Percentiles rank a stretch among this genome's conserved stretches.
These are phyloP conservation scores for Cajanus cajan DNA, from an alignment of 306 rosid species.

Conservation along the genomic window DNA sequence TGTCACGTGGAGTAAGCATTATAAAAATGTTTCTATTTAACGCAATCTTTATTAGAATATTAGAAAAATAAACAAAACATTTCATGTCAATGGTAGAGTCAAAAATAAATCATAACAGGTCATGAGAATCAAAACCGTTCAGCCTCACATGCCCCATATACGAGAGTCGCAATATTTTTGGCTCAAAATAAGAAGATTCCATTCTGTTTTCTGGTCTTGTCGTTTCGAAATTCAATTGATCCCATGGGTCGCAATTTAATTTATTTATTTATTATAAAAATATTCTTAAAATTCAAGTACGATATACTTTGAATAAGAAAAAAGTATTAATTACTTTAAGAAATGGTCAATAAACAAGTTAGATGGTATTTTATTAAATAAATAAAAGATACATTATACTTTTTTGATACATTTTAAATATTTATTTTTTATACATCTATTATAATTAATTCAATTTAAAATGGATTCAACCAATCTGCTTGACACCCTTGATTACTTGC, in stretches of 20 bases:
- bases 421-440: no score
- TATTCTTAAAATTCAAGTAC: no score
- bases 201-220: background rate
- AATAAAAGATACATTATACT: no score
- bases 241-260: background rate
- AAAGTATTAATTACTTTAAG: no score
- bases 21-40: background rate
- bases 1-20: constrained; percentile 41
- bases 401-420: no score
- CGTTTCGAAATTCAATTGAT: background rate
- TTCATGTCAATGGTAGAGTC: background rate
- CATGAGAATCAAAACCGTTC: constrained; percentile 35
- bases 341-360: no score
- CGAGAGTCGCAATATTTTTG: background rate
- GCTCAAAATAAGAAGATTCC: constrained; percentile 5
- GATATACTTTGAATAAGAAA: no score
- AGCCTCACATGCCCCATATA: constrained; percentile 41
- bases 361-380: no score
- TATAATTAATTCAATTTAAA: no score
- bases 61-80: background rate
- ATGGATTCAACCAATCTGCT: no score
- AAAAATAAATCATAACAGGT: constrained; percentile 40
- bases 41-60: background rate
- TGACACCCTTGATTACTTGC: no score
- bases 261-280: background rate